Percentiles rank a stretch among this genome's conserved stretches.
Evolutionary conservation across 768 basidiomycete genomes (phyloP).

Genomic region (Pleurotus platypus): DNA sequence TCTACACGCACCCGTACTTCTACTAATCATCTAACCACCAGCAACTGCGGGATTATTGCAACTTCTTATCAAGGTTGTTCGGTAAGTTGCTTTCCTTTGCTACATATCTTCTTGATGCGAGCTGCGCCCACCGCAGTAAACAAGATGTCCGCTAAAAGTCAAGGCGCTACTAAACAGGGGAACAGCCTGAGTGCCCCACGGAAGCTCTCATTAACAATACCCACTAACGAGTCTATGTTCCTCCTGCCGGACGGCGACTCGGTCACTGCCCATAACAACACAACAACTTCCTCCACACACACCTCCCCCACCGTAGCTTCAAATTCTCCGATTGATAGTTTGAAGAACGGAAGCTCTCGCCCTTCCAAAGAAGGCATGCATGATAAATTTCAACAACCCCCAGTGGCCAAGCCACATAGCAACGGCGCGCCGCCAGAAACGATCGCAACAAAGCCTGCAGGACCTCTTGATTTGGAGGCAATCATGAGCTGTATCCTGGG

Average conservation of each 20-base stretch:
- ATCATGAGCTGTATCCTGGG: slow-evolving; percentile 2
- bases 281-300: not conserved
- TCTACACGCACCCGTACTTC: not conserved
- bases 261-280: not conserved
- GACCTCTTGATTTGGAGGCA: not conserved
- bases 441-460: too few relatives aligned
- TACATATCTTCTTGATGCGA: not conserved
- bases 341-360: slow-evolving; percentile 1
- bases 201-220: not conserved
- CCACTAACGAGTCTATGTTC: not conserved
- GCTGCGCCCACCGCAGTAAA: slow-evolving; percentile 3
- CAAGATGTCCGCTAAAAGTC: not conserved
- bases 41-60: too few relatives aligned
- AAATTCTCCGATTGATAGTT: not conserved
- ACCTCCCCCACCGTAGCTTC: slow-evolving; percentile 1
- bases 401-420: too few relatives aligned
- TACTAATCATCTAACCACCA: too few relatives aligned
- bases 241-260: not conserved
- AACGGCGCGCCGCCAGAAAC: too few relatives aligned
- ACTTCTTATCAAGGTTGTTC: too few relatives aligned
- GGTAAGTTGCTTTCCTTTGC: too few relatives aligned
- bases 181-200: not conserved
- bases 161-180: not conserved
- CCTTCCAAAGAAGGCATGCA: not conserved
- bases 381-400: too few relatives aligned